phyloP scores from a whole-genome alignment of 1,284 basidiomycete genomes.

The Phaffia rhodozyma region DNA sequence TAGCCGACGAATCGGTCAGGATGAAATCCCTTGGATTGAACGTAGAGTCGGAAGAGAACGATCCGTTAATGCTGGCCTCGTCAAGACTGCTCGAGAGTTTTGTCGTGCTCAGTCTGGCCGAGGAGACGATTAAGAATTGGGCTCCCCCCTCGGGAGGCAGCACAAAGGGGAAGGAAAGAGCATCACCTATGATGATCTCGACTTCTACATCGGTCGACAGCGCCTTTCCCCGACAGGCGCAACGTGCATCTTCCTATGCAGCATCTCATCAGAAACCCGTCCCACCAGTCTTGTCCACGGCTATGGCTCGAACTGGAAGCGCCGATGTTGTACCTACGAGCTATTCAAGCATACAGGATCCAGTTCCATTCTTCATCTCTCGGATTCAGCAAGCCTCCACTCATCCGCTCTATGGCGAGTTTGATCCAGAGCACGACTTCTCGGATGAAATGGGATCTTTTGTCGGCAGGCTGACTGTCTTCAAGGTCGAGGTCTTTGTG shows the following conservation, averaged over 20 bases:
- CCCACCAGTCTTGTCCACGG: neutral
- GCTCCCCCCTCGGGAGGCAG: neutral
- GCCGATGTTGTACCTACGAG: neutral
- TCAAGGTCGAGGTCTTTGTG: conserved; percentile 29
- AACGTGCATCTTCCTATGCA: conserved; percentile 7
- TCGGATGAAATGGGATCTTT: conserved; percentile 24
- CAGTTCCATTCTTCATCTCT: conserved; percentile 34
- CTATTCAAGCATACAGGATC: conserved; percentile 11
- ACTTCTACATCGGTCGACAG: neutral
- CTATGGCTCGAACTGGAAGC: conserved; percentile 20
- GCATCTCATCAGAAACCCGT: neutral
- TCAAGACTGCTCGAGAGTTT: conserved; percentile 14
- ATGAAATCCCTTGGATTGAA: neutral
- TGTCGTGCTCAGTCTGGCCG: conserved; percentile 1
- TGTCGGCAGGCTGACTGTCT: conserved; percentile 20
- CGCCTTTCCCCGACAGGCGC: neutral
- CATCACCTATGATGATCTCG: neutral
- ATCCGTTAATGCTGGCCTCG: neutral
- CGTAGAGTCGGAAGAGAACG: neutral
- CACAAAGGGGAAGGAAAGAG: neutral
- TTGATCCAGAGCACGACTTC: conserved; percentile 30
- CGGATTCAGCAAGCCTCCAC: conserved; percentile 31
- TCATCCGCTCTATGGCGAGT: conserved; percentile 29
- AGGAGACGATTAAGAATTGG: neutral
- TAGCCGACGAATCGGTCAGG: neutral